Evolutionary conservation across 73 alveolate genomes (phyloP), one percentile per base, ranked within the genome.

Genomic region (Loxodes magnus): DNA sequence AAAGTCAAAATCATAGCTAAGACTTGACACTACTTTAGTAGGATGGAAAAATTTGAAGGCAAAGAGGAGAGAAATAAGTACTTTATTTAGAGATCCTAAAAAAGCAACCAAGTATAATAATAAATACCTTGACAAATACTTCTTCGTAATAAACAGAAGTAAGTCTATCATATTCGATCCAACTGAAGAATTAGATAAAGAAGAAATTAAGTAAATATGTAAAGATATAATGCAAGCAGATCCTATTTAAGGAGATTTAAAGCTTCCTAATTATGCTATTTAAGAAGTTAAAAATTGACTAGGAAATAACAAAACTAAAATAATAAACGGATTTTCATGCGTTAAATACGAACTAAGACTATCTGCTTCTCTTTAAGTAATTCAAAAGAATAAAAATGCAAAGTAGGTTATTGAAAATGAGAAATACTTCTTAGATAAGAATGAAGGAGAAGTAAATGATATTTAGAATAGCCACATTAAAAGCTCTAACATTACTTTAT

Each of bases 1-100:
- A 86, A 85, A 85, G 37, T 54, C 67, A 36, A 88, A 91, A 9
- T 43, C 79, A 0, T 64, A 51, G 16, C 22, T 85, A 4, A 64
- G 96, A 42, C 62, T 82, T 15, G 96, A 85, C 42, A 67, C 71
- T 52, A 66, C 93, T 31, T 57, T 80, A 23, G 96, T 81, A 4
- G 92, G 92, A 2, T 46, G 64, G 23, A 52, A 70, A n/a, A 85
- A 75, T 35, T 67, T 74, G 2, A 31, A 56, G 25, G 42, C 71
- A 4, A 85, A 85, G 51, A 54, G 96, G 38, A 67, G 96, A 36
- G 64, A 62, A 30, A 70, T 80, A 64, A 33, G 89, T 7, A 52
- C 80, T n/a, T 24, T 80, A 5, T 85, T 79, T 58, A 57, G 82
- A 37, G 55, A 57, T 12, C 24, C 52, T 4, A 51, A 51, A 34